Evolutionary conservation across 1,139 yeast genomes (phyloP).

Genomic region (Pichia sp.): DNA sequence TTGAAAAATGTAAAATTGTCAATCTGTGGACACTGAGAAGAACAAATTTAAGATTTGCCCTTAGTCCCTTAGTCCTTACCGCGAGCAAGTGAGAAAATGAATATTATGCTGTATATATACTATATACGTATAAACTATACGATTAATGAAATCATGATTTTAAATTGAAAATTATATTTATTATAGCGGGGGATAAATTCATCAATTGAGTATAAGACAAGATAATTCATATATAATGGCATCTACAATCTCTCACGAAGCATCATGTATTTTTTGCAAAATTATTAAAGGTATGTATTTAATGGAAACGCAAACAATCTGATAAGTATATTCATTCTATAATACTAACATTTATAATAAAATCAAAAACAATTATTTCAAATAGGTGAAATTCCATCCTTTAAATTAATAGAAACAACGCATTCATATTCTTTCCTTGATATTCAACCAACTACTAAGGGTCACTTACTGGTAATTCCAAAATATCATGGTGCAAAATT

Average conservation of each 20-base stretch:
- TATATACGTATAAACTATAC: no score
- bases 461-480: conserved; percentile 85
- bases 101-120: no score
- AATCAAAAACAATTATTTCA: conserved; percentile 23
- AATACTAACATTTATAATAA: conserved; percentile 5
- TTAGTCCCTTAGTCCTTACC: no score
- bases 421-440: conserved; percentile 80
- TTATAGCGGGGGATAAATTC: no score
- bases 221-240: conserved; percentile 24
- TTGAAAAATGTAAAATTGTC: no score
- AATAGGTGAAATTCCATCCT: conserved; percentile 75
- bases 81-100: no score
- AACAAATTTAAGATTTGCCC: no score
- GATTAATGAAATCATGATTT: no score
- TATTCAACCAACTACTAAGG: conserved; percentile 84
- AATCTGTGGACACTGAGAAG: no score
- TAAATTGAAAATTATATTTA: no score
- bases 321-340: background rate
- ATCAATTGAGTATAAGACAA: no score
- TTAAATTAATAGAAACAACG: conserved; percentile 79
- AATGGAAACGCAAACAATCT: no score
- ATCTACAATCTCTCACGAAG: conserved; percentile 30
- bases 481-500: conserved; percentile 88
- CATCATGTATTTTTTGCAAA: conserved; percentile 83
- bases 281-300: conserved; percentile 63